A percentile compares a stretch with the other conserved stretches of the same genome.
Evolutionary conservation across 208 protist species (phyloP).

Genomic region (Wallacemonas collosoma): DNA sequence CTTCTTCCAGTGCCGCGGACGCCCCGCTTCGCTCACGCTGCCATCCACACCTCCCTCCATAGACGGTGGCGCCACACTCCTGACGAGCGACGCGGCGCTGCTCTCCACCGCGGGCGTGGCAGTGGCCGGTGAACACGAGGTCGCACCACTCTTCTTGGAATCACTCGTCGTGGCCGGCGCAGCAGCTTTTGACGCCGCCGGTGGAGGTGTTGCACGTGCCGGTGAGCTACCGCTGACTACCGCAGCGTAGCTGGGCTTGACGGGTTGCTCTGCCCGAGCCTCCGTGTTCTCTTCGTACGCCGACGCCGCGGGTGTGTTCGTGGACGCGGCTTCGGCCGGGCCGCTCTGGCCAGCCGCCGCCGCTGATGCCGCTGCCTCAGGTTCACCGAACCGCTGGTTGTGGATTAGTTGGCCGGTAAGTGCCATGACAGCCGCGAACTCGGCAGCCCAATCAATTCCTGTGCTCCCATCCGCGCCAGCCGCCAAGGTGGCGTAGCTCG

Average conservation of each 20-base stretch:
- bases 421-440: slow-evolving; percentile 76
- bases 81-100: not conserved
- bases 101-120: not conserved
- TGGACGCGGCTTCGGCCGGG: not conserved
- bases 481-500: slow-evolving; percentile 4
- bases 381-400: slow-evolving; percentile 47
- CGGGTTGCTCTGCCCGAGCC: not conserved
- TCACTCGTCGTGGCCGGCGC: slow-evolving; percentile 27
- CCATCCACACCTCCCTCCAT: not conserved
- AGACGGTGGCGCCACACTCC: slow-evolving; percentile 1
- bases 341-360: slow-evolving; percentile 2
- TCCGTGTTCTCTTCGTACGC: slow-evolving; percentile 6
- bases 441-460: slow-evolving; percentile 66
- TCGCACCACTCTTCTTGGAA: too few species aligned
- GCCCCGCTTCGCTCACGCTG: slow-evolving; percentile 12
- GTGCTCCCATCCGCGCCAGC: slow-evolving; percentile 23
- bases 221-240: slow-evolving; percentile 19
- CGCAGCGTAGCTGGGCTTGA: slow-evolving; percentile 15
- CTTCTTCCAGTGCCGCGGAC: slow-evolving; percentile 76
- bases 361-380: slow-evolving; percentile 28
- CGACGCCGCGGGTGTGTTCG: slow-evolving; percentile 4
- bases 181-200: slow-evolving; percentile 26
- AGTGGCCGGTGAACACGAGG: not conserved
- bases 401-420: slow-evolving; percentile 71
- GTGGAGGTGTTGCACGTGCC: slow-evolving; percentile 28